Evolutionary conservation across 1,284 basidiomycete species (phyloP).

Genomic region (Cutaneotrichosporon cutaneum): DNA sequence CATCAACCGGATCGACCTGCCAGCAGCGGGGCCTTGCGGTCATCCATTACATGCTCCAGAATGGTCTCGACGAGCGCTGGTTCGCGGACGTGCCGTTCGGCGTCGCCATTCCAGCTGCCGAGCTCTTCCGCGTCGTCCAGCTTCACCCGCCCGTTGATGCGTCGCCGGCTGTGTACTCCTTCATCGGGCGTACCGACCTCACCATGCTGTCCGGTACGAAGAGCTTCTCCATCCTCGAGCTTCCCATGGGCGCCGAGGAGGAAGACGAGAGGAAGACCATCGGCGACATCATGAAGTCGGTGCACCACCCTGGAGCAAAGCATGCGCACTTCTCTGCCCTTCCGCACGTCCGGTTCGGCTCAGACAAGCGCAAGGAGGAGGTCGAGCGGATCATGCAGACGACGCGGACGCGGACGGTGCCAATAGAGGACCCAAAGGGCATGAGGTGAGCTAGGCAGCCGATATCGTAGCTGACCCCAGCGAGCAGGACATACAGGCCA

Average conservation of each 20-base stretch:
- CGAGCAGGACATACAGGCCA: constrained; percentile 50
- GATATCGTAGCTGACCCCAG: constrained; percentile 16
- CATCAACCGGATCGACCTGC: neutral
- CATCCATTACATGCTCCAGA: constrained; percentile 62
- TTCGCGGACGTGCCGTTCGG: constrained; percentile 63
- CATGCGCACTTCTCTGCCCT: constrained; percentile 24
- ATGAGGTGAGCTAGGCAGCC: constrained; percentile 59
- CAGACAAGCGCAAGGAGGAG: constrained; percentile 80
- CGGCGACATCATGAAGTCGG: constrained; percentile 21
- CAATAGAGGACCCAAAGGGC: constrained; percentile 67
- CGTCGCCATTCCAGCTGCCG: constrained; percentile 73
- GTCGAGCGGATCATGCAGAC: constrained; percentile 84
- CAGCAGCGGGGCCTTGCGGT: constrained; percentile 59
- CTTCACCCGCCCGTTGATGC: constrained; percentile 70
- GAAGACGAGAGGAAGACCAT: constrained; percentile 25
- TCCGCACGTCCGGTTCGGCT: constrained; percentile 74
- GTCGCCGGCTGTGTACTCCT: constrained; percentile 67
- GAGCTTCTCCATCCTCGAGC: constrained; percentile 18
- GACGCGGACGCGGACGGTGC: constrained; percentile 65
- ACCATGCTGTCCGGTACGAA: constrained; percentile 34
- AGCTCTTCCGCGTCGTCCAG: constrained; percentile 78
- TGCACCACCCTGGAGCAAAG: constrained; percentile 11
- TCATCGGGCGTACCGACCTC: constrained; percentile 78
- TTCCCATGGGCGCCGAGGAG: constrained; percentile 23
- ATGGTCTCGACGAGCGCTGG: constrained; percentile 57